Evolutionary conservation across 2,329 filamentous ascomycete genomes (phyloP), one percentile per base, ranked within the genome.

Genomic region (Exophiala dermatitidis): DNA sequence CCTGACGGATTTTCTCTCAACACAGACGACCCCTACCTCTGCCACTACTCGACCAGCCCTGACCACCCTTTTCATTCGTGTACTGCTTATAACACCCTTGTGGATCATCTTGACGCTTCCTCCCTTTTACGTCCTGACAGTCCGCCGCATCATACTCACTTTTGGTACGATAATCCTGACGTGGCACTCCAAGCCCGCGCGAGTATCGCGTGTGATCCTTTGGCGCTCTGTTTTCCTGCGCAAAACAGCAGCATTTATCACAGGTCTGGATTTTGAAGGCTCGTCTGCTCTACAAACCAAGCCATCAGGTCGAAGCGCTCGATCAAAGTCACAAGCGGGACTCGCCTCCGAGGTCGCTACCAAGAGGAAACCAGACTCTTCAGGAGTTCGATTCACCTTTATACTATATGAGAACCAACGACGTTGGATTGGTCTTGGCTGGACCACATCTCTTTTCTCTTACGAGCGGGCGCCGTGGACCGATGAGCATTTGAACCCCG

Each of bases 331-430:
- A 45, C 72, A 75, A 53, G 73, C 75, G 37, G 72, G 71, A 60
- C 65, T 71, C 5, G 68, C 69, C 1, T 71, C 75, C 31, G 73
- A 75, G 48, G 70, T 78, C 32, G 72, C 74, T 10, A 74, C 75
- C 19, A 58, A 56, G 34, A 72, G 72, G 56, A 68, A 64, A 48
- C 62, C 73, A 58, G 64, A 69, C 59, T 84, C 86, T 3, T 81
- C 89, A 0, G 90, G 90, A 1, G 88, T 98, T 9, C 87, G 90
- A 42, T 98, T 98, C 65, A 98, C 93, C 0, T 98, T 98, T 59
- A 90, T 93, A 45, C 78, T 98, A 2, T 97, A 90, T 65, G 93
- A 98, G 68, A 98, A 98, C 63, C 93, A 98, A 69, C 81, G 93
- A 40, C 82, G 93, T 48, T 98, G 93, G 93, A 74, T 98, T 3